Percentiles rank a stretch among this genome's conserved stretches.
Conservation (phyloP, 78 protist species). For the Chrysochromulina parva region DNA sequence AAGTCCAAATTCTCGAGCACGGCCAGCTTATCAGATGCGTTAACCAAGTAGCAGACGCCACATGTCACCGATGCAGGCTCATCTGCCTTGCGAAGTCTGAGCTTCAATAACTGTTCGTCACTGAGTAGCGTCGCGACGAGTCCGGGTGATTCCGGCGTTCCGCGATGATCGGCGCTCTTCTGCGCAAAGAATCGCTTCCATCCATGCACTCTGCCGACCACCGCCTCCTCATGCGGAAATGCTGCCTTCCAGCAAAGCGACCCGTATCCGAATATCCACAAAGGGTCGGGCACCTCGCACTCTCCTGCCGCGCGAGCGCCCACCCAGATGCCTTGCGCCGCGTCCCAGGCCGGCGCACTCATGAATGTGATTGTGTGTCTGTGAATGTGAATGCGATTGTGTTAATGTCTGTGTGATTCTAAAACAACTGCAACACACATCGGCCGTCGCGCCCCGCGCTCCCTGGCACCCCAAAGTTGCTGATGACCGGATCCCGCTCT, state of each 20-base stretch:
- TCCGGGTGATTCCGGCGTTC: neutral
- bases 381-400: too few species aligned
- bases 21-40: constrained; percentile 35
- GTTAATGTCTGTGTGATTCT: too few species aligned
- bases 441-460: too few species aligned
- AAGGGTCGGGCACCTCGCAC: neutral
- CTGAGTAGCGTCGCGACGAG: neutral
- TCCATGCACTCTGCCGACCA: neutral
- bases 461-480: too few species aligned
- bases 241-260: neutral
- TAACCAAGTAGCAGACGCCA: constrained; percentile 59
- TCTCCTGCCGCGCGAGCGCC: neutral
- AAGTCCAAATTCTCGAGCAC: constrained; percentile 61
- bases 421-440: too few species aligned
- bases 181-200: neutral
- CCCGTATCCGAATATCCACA: neutral
- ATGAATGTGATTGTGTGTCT: too few species aligned
- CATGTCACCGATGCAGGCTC: constrained; percentile 44
- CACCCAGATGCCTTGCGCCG: neutral
- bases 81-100: neutral
- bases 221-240: neutral
- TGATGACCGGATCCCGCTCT: too few species aligned
- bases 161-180: neutral
- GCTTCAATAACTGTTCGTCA: neutral
- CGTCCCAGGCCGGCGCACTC: too few species aligned